Evolutionary conservation across 202 grass and related monocot genomes (phyloP).

Genomic region (Schoenoplectus tabernaemontani): DNA sequence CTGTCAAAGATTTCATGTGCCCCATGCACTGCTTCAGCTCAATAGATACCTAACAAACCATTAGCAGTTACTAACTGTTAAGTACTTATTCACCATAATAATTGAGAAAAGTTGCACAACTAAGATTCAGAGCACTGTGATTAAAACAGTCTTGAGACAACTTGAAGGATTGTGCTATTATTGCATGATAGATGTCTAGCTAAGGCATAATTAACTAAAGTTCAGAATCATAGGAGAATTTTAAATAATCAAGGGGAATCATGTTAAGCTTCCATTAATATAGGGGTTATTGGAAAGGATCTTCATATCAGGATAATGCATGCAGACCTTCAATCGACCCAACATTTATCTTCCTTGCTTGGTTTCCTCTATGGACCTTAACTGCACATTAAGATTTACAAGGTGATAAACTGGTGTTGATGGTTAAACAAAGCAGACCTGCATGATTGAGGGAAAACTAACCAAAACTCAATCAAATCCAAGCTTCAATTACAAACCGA

Average conservation of each 20-base stretch:
- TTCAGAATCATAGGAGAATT: not conserved
- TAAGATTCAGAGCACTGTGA: not conserved
- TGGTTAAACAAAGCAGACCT: not conserved
- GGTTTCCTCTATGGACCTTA: not conserved
- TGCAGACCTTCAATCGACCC: not conserved
- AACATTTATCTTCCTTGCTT: not conserved
- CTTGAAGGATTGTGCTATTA: not conserved
- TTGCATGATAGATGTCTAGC: not conserved
- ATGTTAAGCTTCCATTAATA: not conserved
- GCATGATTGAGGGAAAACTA: not conserved
- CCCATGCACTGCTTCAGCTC: slow-evolving; percentile 73
- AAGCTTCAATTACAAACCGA: not conserved
- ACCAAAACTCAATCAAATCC: not conserved
- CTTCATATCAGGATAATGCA: not conserved
- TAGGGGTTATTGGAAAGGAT: not conserved
- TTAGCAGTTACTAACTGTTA: slow-evolving; percentile 16
- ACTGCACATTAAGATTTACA: not conserved
- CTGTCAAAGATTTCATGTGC: slow-evolving; percentile 60
- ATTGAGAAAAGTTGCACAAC: not conserved
- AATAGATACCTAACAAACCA: slow-evolving; percentile 66
- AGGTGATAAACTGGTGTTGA: not conserved
- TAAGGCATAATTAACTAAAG: not conserved
- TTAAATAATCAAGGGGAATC: not conserved
- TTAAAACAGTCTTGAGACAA: not conserved
- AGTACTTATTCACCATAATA: not conserved